Evolutionary conservation across 768 basidiomycete genomes (phyloP).

Genomic region (Suillus weaverae): DNA sequence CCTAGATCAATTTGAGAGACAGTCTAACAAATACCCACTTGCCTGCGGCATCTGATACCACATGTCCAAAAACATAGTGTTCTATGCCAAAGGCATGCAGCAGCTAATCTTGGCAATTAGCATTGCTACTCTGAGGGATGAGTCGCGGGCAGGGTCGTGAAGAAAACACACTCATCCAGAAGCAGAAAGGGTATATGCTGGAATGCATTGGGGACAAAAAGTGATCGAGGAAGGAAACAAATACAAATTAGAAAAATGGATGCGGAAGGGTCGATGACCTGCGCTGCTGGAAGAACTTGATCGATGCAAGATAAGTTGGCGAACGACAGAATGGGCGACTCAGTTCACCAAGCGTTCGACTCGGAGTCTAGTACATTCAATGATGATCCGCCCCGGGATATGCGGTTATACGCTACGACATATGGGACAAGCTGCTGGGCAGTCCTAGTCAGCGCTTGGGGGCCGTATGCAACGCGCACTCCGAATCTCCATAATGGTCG

Average conservation of each 20-base stretch:
- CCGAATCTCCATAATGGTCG: background rate
- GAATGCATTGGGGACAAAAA: background rate
- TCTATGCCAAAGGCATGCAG: background rate
- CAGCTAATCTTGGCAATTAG: background rate
- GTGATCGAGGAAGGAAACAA: background rate
- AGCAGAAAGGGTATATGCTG: background rate
- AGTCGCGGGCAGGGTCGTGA: background rate
- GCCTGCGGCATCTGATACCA: background rate
- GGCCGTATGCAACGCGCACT: background rate
- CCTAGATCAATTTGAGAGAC: background rate
- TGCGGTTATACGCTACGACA: background rate
- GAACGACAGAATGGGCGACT: background rate
- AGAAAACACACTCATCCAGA: background rate
- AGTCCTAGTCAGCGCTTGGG: background rate
- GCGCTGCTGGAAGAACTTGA: background rate
- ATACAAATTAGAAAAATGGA: background rate
- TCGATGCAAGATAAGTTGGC: background rate
- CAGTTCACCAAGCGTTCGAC: background rate
- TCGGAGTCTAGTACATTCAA: too few relatives aligned
- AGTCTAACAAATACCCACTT: background rate
- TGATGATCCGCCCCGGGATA: background rate
- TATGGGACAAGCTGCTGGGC: background rate
- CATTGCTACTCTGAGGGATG: background rate
- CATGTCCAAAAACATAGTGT: background rate
- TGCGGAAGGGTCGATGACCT: background rate